phyloP scores from a whole-genome alignment of 208 protist genomes.

The Acanthamoeba triangularis region DNA sequence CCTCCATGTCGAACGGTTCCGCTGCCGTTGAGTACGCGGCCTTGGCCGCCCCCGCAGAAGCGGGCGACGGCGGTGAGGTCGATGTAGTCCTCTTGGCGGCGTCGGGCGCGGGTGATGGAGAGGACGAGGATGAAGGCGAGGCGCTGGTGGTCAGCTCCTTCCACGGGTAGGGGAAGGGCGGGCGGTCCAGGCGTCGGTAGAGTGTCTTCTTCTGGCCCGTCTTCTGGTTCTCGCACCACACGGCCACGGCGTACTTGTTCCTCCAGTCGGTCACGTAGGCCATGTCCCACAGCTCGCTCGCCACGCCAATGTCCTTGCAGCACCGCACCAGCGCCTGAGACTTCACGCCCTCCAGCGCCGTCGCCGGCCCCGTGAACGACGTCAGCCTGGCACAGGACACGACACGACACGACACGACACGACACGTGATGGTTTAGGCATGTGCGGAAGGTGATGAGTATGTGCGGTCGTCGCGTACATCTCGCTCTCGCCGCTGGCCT shows the following conservation, averaged over 20 bases:
- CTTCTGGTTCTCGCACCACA: conserved; percentile 75
- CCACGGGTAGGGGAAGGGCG: conserved; percentile 77
- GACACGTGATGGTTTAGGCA: not conserved
- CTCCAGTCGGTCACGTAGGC: conserved; percentile 83
- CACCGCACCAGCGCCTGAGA: conserved; percentile 87
- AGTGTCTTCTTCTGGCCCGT: conserved; percentile 73
- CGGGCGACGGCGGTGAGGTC: not conserved
- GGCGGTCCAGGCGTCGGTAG: conserved; percentile 34
- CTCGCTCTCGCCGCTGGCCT: conserved; percentile 79
- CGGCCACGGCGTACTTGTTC: conserved; percentile 62
- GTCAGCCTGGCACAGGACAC: not conserved
- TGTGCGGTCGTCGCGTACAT: not conserved
- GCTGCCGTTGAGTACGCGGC: not conserved
- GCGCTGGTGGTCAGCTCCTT: not conserved
- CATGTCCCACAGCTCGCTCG: conserved; percentile 84
- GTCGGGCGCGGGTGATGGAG: not conserved
- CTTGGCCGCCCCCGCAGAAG: not conserved
- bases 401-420: not conserved
- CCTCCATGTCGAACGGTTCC: conserved; percentile 74
- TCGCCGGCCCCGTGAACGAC: not conserved
- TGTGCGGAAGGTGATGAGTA: not conserved
- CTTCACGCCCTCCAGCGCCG: conserved; percentile 80
- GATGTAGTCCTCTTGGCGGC: not conserved
- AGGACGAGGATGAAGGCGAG: not conserved
- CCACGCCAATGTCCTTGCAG: conserved; percentile 86